Base-by-base conservation (phyloP, 345 rosid genomes). In the Conringia planisiliqua region DNA sequence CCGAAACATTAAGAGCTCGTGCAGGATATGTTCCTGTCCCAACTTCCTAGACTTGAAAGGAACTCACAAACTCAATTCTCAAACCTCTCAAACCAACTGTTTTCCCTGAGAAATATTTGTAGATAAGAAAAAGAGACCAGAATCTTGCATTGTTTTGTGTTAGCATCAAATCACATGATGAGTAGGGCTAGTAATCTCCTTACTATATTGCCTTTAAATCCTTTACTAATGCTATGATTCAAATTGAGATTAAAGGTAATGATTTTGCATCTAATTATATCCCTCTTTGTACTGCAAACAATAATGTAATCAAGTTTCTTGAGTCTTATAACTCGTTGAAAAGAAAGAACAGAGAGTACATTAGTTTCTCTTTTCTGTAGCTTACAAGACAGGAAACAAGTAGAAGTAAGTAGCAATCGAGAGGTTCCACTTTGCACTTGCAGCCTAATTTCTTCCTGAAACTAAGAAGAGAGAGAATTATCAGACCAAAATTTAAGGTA, bases 1-100 rank as follows among this genome's bases (percentile, higher is more conserved):
- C 96, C 3, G 99, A 90, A 82, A 81, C 79, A 71, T 68, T 96
- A 87, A 87, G 91, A 79, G 85, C 80, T 18, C 96, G 96, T 10
- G 82, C 90, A 13, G 91, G 90, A 20, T 68, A 60, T 73, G 4
- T 72, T 76, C 69, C 82, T 57, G 30, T 82, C 84, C 73, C 83
- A 74, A 73, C 72, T 62, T 50, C 82, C 72, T 71, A 78, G 35
- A 42, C 64, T 14, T 9, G 50, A 36, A 59, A 16, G 29, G 39
- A 16, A 43, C 62, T 29, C 57, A 1, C 46, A 48, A 11, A 29
- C 54, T 52, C 42, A 14, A 56, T 44, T 70, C 59, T 12, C 9
- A 33, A 7, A 20, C 17, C 62, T 70, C 59, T 12, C 9, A 33
- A 7, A 20, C 17, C 62, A 35, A 57, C 47, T 64, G 56, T 59